Conservation (phyloP, 805 yeast species). For the Priceomyces medius region DNA sequence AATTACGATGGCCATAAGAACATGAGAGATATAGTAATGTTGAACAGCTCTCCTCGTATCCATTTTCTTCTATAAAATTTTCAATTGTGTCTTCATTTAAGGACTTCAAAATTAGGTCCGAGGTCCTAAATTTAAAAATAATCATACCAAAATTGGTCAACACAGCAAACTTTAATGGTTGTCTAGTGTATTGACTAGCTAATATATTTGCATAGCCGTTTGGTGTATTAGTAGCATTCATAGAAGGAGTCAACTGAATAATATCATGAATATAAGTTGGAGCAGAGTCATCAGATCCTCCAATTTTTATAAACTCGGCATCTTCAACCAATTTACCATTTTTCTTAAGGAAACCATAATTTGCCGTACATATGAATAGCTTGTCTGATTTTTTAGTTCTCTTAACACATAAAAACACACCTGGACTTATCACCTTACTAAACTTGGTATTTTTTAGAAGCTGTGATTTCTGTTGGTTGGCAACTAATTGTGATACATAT, state of each 20-base stretch:
- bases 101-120: slow-evolving; percentile 72
- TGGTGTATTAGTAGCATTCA: slow-evolving; percentile 72
- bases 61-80: slow-evolving; percentile 74
- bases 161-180: slow-evolving; percentile 72
- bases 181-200: slow-evolving; percentile 77
- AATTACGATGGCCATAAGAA: slow-evolving; percentile 53
- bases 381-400: slow-evolving; percentile 46
- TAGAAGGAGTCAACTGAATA: slow-evolving; percentile 64
- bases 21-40: slow-evolving; percentile 84
- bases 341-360: slow-evolving; percentile 78
- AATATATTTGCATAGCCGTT: slow-evolving; percentile 81
- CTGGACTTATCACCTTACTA: slow-evolving; percentile 73
- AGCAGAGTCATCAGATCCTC: slow-evolving; percentile 20
- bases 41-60: slow-evolving; percentile 86
- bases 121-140: slow-evolving; percentile 73
- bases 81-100: slow-evolving; percentile 65
- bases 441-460: slow-evolving; percentile 58
- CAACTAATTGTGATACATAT: slow-evolving; percentile 36
- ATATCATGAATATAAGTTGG: slow-evolving; percentile 62
- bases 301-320: slow-evolving; percentile 60
- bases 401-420: slow-evolving; percentile 73
- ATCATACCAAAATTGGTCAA: slow-evolving; percentile 78
- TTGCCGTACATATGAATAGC: slow-evolving; percentile 76
- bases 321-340: slow-evolving; percentile 74
- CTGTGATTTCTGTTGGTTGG: slow-evolving; percentile 49